Conservation (phyloP, 2,329 filamentous ascomycete genomes). For the Chaetomiaceae sp. region DNA sequence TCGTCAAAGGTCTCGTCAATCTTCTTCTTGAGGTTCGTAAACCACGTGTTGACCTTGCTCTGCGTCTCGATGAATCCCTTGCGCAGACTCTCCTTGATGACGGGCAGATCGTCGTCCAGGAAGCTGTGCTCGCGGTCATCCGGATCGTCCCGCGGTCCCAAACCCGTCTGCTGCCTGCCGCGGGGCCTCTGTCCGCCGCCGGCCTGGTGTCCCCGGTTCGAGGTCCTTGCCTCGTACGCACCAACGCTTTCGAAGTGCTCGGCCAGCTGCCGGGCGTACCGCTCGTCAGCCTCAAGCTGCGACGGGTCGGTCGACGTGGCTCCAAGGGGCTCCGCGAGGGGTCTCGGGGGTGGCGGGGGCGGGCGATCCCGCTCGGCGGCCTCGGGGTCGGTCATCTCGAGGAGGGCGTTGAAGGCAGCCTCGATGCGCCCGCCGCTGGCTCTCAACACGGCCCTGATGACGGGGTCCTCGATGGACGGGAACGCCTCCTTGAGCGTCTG, state of each 20-base stretch:
- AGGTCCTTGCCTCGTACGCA: slow-evolving; percentile 54
- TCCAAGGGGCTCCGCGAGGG: slow-evolving; percentile 40
- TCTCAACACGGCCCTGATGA: slow-evolving; percentile 82
- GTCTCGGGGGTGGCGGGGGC: slow-evolving; percentile 78
- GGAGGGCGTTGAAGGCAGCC: slow-evolving; percentile 88
- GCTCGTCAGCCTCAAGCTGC: slow-evolving; percentile 57
- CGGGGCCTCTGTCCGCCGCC: slow-evolving; percentile 31
- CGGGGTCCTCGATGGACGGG: slow-evolving; percentile 70
- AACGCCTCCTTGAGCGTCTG: slow-evolving; percentile 91
- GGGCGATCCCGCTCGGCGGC: slow-evolving; percentile 55
- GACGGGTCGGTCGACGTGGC: slow-evolving; percentile 55
- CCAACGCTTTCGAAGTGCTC: slow-evolving; percentile 75
- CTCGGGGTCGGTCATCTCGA: slow-evolving; percentile 79
- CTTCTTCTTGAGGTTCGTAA: slow-evolving; percentile 85
- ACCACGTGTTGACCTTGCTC: slow-evolving; percentile 87
- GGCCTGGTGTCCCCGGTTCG: slow-evolving; percentile 35
- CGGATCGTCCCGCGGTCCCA: slow-evolving; percentile 52
- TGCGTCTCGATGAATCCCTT: slow-evolving; percentile 96
- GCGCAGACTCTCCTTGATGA: slow-evolving; percentile 86
- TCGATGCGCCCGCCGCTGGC: slow-evolving; percentile 87
- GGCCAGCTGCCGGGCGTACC: slow-evolving; percentile 64
- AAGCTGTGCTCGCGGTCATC: slow-evolving; percentile 77
- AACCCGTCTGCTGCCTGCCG: slow-evolving; percentile 46
- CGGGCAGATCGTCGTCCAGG: slow-evolving; percentile 90
- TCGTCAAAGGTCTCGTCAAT: slow-evolving; percentile 85